Conservation (phyloP, 495 filamentous ascomycete genomes). For the Podospora comata region DNA sequence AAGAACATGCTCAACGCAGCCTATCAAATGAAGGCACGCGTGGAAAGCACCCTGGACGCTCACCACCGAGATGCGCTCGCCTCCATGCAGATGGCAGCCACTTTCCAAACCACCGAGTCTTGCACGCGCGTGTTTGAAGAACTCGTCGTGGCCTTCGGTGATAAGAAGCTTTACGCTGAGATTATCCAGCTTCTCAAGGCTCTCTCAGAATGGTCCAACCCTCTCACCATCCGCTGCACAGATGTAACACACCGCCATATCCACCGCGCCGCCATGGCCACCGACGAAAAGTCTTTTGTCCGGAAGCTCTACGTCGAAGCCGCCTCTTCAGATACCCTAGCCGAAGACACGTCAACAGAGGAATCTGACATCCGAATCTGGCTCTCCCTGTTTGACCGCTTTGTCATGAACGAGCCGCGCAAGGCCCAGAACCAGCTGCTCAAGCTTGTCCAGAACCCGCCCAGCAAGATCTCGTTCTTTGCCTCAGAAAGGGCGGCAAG, state of each 20-base stretch:
- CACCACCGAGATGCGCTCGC: conserved; percentile 3
- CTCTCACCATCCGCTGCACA: background rate
- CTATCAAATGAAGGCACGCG: conserved; percentile 10
- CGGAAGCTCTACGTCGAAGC: conserved; percentile 1
- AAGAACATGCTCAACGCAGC: conserved; percentile 8
- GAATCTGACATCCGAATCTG: conserved; percentile 10
- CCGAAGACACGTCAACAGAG: background rate
- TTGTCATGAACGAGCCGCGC: conserved; percentile 3
- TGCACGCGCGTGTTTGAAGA: conserved; percentile 8
- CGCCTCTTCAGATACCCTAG: background rate
- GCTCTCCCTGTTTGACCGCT: conserved; percentile 6
- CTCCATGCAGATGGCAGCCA: background rate
- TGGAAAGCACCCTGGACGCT: conserved; percentile 5
- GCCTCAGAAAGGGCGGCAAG: conserved; percentile 2
- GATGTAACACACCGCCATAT: conserved; percentile 8
- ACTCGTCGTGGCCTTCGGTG: conserved; percentile 8
- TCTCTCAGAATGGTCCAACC: background rate
- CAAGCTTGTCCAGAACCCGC: background rate
- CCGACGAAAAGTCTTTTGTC: background rate
- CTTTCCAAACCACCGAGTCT: background rate
- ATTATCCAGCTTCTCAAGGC: conserved; percentile 4
- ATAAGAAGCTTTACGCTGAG: background rate
- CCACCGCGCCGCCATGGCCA: conserved; percentile 10
- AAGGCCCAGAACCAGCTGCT: background rate
- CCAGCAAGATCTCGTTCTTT: background rate